phyloP scores from a whole-genome alignment of 192 early-diverging fungal species.

The Backusella mclennaniae region DNA sequence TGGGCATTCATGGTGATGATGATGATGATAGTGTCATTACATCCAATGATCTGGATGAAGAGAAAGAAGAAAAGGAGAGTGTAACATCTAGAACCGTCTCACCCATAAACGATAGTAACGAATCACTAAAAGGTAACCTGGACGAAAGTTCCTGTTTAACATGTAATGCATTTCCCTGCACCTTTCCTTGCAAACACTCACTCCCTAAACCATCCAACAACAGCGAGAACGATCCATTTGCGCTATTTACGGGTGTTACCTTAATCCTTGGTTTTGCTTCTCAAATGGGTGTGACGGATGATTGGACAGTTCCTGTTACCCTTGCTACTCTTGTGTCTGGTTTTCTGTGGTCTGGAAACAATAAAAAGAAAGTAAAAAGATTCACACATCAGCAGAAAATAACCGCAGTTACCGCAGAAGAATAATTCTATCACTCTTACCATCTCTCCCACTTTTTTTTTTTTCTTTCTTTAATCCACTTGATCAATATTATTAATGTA shows the following conservation, averaged over 20 bases:
- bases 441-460: not conserved
- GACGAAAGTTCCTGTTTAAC: constrained; percentile 8
- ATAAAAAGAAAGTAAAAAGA: constrained; percentile 6
- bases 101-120: not conserved
- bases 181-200: constrained; percentile 8
- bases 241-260: constrained; percentile 24
- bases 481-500: not conserved
- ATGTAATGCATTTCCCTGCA: constrained; percentile 13
- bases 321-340: constrained; percentile 31
- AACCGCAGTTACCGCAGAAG: not conserved
- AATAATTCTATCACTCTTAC: not conserved
- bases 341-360: constrained; percentile 35
- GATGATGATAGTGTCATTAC: not conserved
- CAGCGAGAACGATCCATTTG: constrained; percentile 15
- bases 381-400: not conserved
- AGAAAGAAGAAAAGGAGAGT: not conserved
- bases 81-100: not conserved
- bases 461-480: not conserved
- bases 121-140: constrained; percentile 6
- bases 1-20: not conserved
- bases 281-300: constrained; percentile 34
- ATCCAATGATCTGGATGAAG: not conserved
- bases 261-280: constrained; percentile 31
- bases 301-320: constrained; percentile 39
- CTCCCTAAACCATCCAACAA: not conserved